Percentiles rank a stretch among this genome's conserved stretches.
Evolutionary conservation across 1,139 yeast genomes (phyloP).

Genomic region (Candida mesenterica): DNA sequence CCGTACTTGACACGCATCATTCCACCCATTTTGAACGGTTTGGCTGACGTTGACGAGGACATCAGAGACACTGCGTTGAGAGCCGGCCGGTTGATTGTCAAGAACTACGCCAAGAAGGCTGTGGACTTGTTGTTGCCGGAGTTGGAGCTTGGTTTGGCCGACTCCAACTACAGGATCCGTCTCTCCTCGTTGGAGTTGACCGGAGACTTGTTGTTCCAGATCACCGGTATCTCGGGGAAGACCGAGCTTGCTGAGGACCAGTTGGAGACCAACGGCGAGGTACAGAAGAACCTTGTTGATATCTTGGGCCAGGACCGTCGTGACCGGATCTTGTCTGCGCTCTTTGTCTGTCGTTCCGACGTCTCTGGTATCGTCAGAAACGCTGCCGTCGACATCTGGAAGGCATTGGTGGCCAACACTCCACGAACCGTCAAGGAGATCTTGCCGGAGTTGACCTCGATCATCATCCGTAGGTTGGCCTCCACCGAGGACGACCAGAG

Average conservation of each 20-base stretch:
- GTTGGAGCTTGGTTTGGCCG: slow-evolving; percentile 85
- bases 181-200: slow-evolving; percentile 92
- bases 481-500: slow-evolving; percentile 77
- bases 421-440: slow-evolving; percentile 96
- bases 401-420: slow-evolving; percentile 91
- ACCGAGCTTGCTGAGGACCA: slow-evolving; percentile 67
- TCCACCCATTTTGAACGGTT: slow-evolving; percentile 86
- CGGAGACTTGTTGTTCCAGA: slow-evolving; percentile 94
- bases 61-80: slow-evolving; percentile 88
- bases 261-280: slow-evolving; percentile 54
- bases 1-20: slow-evolving; percentile 84
- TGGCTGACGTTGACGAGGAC: slow-evolving; percentile 86
- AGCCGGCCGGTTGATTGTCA: slow-evolving; percentile 89
- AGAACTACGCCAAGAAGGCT: slow-evolving; percentile 89
- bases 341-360: slow-evolving; percentile 94
- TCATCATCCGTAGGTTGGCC: slow-evolving; percentile 81
- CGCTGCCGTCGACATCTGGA: slow-evolving; percentile 96
- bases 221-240: slow-evolving; percentile 81
- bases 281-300: slow-evolving; percentile 67
- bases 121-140: slow-evolving; percentile 93
- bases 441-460: slow-evolving; percentile 75
- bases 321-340: slow-evolving; percentile 76
- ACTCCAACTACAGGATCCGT: slow-evolving; percentile 82
- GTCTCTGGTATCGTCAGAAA: slow-evolving; percentile 82
- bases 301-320: slow-evolving; percentile 87